These are phyloP conservation scores for Apiotrichum montevideense DNA, from an alignment of 1,284 basidiomycete genomes.

Conservation along the genomic window DNA sequence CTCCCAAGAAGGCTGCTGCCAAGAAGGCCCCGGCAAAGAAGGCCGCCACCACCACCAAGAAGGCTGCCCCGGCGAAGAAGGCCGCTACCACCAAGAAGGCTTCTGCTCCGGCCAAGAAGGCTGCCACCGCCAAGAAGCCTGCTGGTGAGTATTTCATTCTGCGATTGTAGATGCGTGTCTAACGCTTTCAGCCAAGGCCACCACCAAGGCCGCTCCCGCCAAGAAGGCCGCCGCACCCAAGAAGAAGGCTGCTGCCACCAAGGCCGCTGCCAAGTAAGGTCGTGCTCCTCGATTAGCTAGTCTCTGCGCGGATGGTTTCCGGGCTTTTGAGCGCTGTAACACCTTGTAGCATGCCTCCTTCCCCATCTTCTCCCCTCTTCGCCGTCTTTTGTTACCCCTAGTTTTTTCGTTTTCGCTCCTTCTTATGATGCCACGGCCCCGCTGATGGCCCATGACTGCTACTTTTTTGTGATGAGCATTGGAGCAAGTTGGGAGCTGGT, in stretches of 20 bases:
- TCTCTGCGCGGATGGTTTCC: background rate
- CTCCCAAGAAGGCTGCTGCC: constrained; percentile 45
- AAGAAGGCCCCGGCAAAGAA: constrained; percentile 26
- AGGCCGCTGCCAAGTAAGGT: constrained; percentile 4
- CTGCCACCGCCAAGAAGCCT: constrained; percentile 46
- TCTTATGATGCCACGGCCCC: constrained; percentile 3
- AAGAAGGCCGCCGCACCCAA: constrained; percentile 17
- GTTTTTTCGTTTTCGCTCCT: constrained; percentile 7
- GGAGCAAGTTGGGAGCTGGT: no score
- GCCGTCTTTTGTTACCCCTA: background rate
- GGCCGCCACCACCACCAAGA: constrained; percentile 13
- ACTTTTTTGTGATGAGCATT: background rate
- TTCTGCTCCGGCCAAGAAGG: constrained; percentile 3
- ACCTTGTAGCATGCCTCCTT: background rate
- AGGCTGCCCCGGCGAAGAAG: constrained; percentile 8
- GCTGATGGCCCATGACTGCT: constrained; percentile 1
- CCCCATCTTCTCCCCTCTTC: background rate
- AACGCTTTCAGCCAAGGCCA: constrained; percentile 28
- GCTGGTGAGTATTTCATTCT: constrained; percentile 11
- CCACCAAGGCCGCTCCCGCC: constrained; percentile 40
- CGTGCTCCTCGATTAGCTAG: background rate
- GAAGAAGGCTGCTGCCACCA: constrained; percentile 14
- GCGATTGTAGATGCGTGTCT: background rate
- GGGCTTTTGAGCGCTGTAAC: background rate
- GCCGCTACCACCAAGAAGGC: constrained; percentile 4